phyloP scores from a whole-genome alignment of 768 basidiomycete species.

The Melanogaster broomeanus region DNA sequence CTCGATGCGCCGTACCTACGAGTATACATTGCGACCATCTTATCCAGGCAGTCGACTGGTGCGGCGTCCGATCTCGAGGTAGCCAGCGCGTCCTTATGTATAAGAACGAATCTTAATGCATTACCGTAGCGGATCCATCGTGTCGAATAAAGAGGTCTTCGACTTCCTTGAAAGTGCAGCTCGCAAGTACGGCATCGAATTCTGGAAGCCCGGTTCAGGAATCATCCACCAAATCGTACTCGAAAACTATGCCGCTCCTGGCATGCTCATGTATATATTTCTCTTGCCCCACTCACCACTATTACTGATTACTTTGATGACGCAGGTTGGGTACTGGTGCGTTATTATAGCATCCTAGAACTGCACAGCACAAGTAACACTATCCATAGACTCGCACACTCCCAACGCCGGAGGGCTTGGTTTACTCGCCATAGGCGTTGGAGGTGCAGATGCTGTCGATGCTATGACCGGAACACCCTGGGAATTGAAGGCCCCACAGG shows the following conservation, averaged over 20 bases:
- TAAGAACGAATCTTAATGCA: conserved; percentile 1
- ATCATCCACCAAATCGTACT: conserved; percentile 98
- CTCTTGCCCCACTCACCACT: conserved; percentile 4
- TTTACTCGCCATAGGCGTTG: conserved; percentile 97
- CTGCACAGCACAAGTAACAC: neutral
- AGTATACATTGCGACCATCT: conserved; percentile 99
- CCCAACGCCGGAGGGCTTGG: conserved; percentile 98
- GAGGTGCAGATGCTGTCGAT: conserved; percentile 97
- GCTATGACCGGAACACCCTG: conserved; percentile 98
- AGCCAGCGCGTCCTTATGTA: conserved; percentile 1
- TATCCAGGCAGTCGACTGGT: conserved; percentile 90
- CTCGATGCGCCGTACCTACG: conserved; percentile 80
- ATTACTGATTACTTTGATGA: conserved; percentile 6
- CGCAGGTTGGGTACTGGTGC: conserved; percentile 80
- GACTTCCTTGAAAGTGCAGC: conserved; percentile 95
- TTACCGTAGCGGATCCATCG: conserved; percentile 68
- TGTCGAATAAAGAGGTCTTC: conserved; percentile 93
- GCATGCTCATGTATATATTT: conserved; percentile 77
- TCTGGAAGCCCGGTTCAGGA: conserved; percentile 90
- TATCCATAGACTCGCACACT: conserved; percentile 84
- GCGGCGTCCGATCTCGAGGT: conserved; percentile 87
- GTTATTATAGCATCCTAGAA: conserved; percentile 4
- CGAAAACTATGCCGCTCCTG: conserved; percentile 96
- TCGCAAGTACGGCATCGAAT: conserved; percentile 92
- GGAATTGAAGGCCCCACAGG: conserved; percentile 91